A percentile compares a stretch with the other conserved stretches of the same genome.
Evolutionary conservation across 768 basidiomycete genomes (phyloP).

Genomic region (Mycena vulgaris): DNA sequence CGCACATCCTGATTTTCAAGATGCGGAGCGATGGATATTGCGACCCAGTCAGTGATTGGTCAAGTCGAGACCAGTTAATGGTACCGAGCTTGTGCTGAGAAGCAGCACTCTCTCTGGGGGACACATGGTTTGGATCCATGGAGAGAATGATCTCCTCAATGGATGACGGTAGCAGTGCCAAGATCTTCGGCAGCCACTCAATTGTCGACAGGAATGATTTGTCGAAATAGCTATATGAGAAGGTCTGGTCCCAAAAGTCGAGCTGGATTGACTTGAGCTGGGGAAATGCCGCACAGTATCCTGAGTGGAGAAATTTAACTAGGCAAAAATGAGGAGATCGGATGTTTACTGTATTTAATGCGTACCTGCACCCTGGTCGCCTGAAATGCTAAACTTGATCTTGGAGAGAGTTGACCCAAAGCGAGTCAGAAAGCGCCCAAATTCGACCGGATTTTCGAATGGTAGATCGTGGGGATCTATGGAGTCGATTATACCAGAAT

Average conservation of each 20-base stretch:
- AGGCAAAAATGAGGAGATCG: slow-evolving; percentile 4
- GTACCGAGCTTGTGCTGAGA: too few species aligned
- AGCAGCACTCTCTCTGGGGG: background rate
- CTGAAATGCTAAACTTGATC: background rate
- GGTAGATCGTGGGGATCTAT: background rate
- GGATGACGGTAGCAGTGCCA: slow-evolving; percentile 7
- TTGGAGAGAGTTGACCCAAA: slow-evolving; percentile 10
- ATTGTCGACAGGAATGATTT: too few species aligned
- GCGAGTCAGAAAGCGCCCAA: background rate
- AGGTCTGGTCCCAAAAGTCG: background rate
- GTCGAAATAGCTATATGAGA: too few species aligned
- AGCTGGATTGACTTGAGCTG: slow-evolving; percentile 15
- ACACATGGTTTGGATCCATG: background rate
- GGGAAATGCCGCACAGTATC: slow-evolving; percentile 4
- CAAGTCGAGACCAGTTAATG: too few species aligned
- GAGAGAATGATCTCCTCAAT: slow-evolving; percentile 13
- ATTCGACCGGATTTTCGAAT: background rate
- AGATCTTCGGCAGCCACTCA: slow-evolving; percentile 10
- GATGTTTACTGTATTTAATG: background rate
- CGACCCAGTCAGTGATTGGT: too few species aligned
- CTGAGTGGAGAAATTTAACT: background rate
- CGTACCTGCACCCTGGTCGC: background rate
- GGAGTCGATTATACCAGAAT: slow-evolving; percentile 8
- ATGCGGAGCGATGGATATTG: too few species aligned
- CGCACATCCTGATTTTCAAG: background rate